phyloP scores from a whole-genome alignment of 371 early-diverging fungal species.

The Chytridium lagenaria region DNA sequence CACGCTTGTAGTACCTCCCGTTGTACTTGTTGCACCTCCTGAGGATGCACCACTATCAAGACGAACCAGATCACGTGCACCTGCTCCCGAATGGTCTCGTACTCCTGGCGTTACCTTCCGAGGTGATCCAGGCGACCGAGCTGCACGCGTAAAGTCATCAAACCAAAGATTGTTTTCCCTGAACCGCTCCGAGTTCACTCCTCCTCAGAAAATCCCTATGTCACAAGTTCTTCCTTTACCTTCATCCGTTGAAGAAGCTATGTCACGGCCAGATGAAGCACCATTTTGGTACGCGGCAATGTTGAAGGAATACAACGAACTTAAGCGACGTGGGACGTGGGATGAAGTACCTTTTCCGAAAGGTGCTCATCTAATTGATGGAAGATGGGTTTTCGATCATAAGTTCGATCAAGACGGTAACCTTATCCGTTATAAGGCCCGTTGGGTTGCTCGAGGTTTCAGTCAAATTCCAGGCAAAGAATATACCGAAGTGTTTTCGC shows the following conservation, averaged over 20 bases:
- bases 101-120: not conserved
- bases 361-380: not conserved
- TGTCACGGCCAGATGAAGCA: constrained; percentile 7
- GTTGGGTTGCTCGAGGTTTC: constrained; percentile 3
- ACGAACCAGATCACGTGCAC: not conserved
- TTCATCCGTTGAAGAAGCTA: not conserved
- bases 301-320: not conserved
- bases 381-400: constrained; percentile 7
- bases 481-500: not conserved
- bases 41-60: not conserved
- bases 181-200: not conserved
- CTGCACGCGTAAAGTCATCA: not conserved
- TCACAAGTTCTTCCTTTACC: not conserved
- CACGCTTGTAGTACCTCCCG: not conserved
- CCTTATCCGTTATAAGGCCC: constrained; percentile 4
- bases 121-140: not conserved
- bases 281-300: constrained; percentile 5
- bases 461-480: not conserved
- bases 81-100: not conserved
- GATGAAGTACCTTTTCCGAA: not conserved
- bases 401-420: not conserved
- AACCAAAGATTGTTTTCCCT: not conserved
- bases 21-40: not conserved
- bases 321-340: not conserved
- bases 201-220: not conserved